Evolutionary conservation across 495 filamentous ascomycete species (phyloP).

Genomic region (Terfezia claveryi): DNA sequence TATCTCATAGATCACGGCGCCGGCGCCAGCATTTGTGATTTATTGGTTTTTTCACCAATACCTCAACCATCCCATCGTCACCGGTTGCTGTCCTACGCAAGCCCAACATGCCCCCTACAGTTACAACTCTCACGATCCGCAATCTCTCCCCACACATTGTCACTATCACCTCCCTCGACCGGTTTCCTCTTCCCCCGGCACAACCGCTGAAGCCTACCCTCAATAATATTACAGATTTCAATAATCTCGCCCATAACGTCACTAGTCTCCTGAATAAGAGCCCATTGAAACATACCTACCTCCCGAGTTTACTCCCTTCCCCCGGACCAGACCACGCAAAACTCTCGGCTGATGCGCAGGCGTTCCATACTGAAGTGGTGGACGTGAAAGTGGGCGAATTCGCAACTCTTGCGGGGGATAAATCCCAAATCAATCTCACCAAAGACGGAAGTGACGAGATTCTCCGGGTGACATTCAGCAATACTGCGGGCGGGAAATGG

Average conservation of each 20-base stretch:
- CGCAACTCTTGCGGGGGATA: not conserved
- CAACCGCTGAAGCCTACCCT: conserved; percentile 3
- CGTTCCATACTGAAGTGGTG: conserved; percentile 30
- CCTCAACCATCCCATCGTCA: too few species aligned
- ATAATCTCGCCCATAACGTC: conserved; percentile 32
- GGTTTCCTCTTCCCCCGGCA: conserved; percentile 32
- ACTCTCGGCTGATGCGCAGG: conserved; percentile 34
- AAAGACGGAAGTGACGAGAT: conserved; percentile 37
- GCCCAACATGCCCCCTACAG: too few species aligned
- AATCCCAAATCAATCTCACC: conserved; percentile 22
- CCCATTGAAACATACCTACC: conserved; percentile 21
- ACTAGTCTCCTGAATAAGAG: conserved; percentile 24
- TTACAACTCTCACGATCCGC: conserved; percentile 42
- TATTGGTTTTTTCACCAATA: too few species aligned
- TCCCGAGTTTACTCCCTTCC: conserved; percentile 20
- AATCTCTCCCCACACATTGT: conserved; percentile 62
- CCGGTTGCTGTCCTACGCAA: too few species aligned
- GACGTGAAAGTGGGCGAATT: conserved; percentile 31
- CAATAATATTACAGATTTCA: conserved; percentile 22
- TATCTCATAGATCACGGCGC: too few species aligned
- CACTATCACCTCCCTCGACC: conserved; percentile 51
- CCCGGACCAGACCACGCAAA: conserved; percentile 15
- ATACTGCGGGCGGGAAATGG: conserved; percentile 32
- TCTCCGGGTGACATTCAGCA: conserved; percentile 40
- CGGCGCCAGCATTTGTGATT: too few species aligned